Evolutionary conservation across 2,329 filamentous ascomycete genomes (phyloP).

Genomic region (Nothophoma quercina): DNA sequence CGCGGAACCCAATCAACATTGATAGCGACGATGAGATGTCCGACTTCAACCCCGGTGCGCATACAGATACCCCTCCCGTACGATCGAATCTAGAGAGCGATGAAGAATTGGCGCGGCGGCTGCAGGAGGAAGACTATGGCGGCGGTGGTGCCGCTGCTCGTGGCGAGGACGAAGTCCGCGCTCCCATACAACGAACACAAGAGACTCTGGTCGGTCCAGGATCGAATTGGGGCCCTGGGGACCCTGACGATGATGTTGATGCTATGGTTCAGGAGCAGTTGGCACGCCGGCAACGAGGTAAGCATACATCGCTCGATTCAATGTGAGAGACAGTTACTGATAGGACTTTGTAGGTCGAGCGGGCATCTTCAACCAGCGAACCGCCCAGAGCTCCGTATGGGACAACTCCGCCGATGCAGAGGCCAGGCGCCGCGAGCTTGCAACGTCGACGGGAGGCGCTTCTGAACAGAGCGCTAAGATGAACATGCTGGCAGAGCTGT

Average conservation of each 20-base stretch:
- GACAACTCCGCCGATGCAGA: conserved; percentile 58
- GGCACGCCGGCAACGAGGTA: conserved; percentile 53
- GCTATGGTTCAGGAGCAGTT: conserved; percentile 72
- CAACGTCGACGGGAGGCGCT: conserved; percentile 69
- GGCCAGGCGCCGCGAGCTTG: conserved; percentile 61
- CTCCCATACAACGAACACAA: conserved; percentile 88
- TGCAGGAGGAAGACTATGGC: conserved; percentile 91
- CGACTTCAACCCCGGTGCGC: conserved; percentile 54
- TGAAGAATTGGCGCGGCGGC: conserved; percentile 85
- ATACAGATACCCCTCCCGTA: conserved; percentile 33
- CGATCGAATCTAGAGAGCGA: conserved; percentile 75
- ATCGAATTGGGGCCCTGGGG: conserved; percentile 58
- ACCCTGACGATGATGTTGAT: conserved; percentile 63
- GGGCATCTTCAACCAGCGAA: conserved; percentile 76
- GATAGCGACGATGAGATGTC: conserved; percentile 76
- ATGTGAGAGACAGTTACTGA: conserved; percentile 32
- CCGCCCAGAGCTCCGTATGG: conserved; percentile 64
- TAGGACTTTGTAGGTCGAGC: conserved; percentile 48
- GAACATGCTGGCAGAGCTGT: conserved; percentile 85
- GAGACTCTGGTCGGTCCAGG: conserved; percentile 87
- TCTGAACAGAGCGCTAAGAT: conserved; percentile 74
- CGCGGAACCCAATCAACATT: conserved; percentile 71
- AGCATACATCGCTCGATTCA: too few species aligned
- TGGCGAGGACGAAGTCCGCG: conserved; percentile 71
- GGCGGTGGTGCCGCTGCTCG: conserved; percentile 50